Percentiles rank a stretch among this genome's conserved stretches.
Conservation (phyloP, 495 filamentous ascomycete species). For the Aspergillus biplanus region DNA sequence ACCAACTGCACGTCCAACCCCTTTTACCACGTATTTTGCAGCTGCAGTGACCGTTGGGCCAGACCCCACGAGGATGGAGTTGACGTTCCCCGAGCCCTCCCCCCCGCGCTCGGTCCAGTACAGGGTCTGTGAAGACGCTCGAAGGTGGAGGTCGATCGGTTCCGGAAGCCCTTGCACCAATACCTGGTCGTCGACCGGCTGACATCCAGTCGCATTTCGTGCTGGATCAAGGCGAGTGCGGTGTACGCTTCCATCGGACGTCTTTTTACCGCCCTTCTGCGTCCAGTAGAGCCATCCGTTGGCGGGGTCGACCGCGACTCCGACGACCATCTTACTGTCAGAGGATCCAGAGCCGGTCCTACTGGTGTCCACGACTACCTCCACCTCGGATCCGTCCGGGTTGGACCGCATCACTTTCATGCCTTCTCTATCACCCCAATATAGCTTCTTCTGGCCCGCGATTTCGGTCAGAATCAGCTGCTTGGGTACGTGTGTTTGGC, state of each 20-base stretch:
- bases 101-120: not conserved
- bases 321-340: slow-evolving; percentile 2
- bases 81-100: not conserved
- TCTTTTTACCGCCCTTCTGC: not conserved
- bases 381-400: slow-evolving; percentile 2
- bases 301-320: not conserved
- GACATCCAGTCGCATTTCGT: not conserved
- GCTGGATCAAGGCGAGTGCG: not conserved
- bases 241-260: not conserved
- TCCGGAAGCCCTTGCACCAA: not conserved
- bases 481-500: not conserved
- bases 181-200: not conserved
- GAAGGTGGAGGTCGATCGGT: not conserved
- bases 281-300: slow-evolving; percentile 7
- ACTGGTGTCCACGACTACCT: not conserved
- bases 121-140: not conserved
- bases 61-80: not conserved
- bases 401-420: slow-evolving; percentile 7
- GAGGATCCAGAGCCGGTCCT: not conserved
- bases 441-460: not conserved
- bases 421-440: not conserved
- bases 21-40: not conserved
- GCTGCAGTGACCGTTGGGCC: not conserved
- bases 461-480: slow-evolving; percentile 2
- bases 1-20: not conserved